A percentile compares a stretch with the other conserved stretches of the same genome.
These are phyloP conservation scores for Tetrahymena borealis DNA, from an alignment of 73 alveolate genomes.

Conservation along the genomic window DNA sequence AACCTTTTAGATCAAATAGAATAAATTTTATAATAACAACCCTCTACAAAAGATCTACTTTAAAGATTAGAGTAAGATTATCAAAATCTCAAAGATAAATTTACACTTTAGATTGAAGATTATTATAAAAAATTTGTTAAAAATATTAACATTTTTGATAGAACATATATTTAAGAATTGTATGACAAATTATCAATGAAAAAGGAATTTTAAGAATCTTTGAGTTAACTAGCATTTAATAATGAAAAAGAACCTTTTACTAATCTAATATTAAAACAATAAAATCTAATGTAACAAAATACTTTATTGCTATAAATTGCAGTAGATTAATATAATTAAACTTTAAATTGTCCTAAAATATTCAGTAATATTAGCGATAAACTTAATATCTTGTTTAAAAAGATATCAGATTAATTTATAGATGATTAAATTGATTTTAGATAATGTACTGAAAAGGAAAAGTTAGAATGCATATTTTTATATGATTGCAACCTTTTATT, in stretches of 20 bases:
- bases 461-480: too few species aligned
- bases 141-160: background rate
- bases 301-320: too few species aligned
- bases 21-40: background rate
- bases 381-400: too few species aligned
- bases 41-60: background rate
- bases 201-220: background rate
- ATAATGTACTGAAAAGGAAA: too few species aligned
- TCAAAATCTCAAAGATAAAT: background rate
- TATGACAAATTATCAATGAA: background rate
- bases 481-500: too few species aligned
- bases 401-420: too few species aligned
- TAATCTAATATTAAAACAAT: background rate
- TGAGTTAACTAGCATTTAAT: background rate
- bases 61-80: background rate
- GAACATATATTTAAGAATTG: background rate
- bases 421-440: too few species aligned
- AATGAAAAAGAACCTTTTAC: background rate
- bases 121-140: background rate
- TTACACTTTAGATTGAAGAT: background rate
- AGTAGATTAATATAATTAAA: too few species aligned
- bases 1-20: background rate
- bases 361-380: too few species aligned
- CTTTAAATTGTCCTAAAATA: too few species aligned
- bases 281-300: too few species aligned